Percentiles rank a stretch among this genome's conserved stretches.
These are phyloP conservation scores for Terana coerulea DNA, from an alignment of 768 basidiomycete species.

Conservation along the genomic window DNA sequence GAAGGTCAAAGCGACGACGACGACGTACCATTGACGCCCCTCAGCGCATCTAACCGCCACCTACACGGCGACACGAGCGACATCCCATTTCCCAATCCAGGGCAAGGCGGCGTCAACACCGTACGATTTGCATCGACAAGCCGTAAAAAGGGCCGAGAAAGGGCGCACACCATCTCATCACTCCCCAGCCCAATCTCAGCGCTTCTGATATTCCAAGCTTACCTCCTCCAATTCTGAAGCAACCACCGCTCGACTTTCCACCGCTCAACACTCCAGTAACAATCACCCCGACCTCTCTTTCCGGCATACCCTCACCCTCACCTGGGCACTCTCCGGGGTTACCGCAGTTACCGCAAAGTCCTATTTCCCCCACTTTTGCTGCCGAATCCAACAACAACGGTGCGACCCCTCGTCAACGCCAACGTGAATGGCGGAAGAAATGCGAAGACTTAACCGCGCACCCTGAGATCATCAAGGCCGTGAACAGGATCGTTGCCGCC, in stretches of 20 bases:
- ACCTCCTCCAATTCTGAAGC: constrained; percentile 12
- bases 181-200: constrained; percentile 1
- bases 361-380: not conserved
- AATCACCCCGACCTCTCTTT: not conserved
- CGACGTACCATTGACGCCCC: constrained; percentile 9
- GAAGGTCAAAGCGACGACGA: constrained; percentile 4
- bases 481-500: constrained; percentile 21
- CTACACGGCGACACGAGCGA: not conserved
- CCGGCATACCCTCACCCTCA: not conserved
- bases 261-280: constrained; percentile 4
- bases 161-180: constrained; percentile 8
- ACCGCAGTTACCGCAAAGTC: not conserved
- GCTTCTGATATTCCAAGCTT: not conserved
- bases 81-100: too few species aligned
- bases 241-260: constrained; percentile 13
- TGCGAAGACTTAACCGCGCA: constrained; percentile 18
- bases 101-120: too few species aligned
- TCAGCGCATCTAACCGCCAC: not conserved
- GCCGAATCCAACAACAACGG: not conserved
- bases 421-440: constrained; percentile 11
- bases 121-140: constrained; percentile 7
- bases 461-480: constrained; percentile 15
- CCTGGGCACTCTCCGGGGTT: not conserved
- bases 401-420: constrained; percentile 1
- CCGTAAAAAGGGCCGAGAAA: not conserved